Evolutionary conservation across 2,329 filamentous ascomycete species (phyloP).

Genomic region (Myrmaecium sp.): DNA sequence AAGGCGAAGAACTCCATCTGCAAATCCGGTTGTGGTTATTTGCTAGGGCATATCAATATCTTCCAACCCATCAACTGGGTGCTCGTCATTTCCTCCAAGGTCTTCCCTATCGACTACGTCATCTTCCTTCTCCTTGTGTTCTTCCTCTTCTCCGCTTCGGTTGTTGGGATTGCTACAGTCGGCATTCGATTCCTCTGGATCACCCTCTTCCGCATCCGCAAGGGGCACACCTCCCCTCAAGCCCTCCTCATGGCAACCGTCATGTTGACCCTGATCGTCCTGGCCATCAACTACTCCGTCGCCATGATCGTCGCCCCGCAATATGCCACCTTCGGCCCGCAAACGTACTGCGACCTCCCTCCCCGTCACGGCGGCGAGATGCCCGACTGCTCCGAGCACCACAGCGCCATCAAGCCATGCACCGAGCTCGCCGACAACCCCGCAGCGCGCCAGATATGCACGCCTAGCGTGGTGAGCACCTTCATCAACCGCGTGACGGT

Average conservation of each 20-base stretch:
- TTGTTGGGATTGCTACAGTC: slow-evolving; percentile 69
- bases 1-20: slow-evolving; percentile 93
- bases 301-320: slow-evolving; percentile 92
- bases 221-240: slow-evolving; percentile 77
- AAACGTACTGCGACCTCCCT: slow-evolving; percentile 75
- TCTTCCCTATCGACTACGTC: slow-evolving; percentile 84
- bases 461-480: slow-evolving; percentile 75
- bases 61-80: slow-evolving; percentile 93
- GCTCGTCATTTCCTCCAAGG: slow-evolving; percentile 60
- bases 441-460: slow-evolving; percentile 70
- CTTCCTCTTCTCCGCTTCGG: slow-evolving; percentile 75
- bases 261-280: slow-evolving; percentile 71
- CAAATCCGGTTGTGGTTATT: slow-evolving; percentile 79
- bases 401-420: slow-evolving; percentile 61
- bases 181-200: slow-evolving; percentile 97
- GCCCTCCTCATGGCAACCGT: slow-evolving; percentile 82
- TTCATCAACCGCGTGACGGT: slow-evolving; percentile 85
- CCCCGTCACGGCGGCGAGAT: slow-evolving; percentile 44
- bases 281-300: slow-evolving; percentile 85
- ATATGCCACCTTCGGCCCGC: slow-evolving; percentile 84
- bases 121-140: slow-evolving; percentile 73
- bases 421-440: slow-evolving; percentile 56
- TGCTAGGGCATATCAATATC: slow-evolving; percentile 72
- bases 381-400: slow-evolving; percentile 58
- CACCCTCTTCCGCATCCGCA: slow-evolving; percentile 77